Percentiles rank a stretch among this genome's conserved stretches.
Conservation (phyloP, 148 eudicot species). For the Camellia sinensis region DNA sequence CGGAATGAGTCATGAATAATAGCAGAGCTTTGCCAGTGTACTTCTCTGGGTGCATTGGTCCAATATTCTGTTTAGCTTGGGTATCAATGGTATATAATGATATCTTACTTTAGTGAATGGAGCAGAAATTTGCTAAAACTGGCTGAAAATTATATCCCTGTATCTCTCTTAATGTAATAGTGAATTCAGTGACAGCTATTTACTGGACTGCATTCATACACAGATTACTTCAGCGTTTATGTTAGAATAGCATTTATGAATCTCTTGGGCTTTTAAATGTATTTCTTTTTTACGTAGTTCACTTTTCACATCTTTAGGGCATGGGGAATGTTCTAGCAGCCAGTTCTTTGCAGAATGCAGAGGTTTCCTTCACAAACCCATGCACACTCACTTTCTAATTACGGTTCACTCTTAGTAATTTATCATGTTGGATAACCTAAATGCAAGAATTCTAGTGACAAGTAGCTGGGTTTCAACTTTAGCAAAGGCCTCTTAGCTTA, state of each 20-base stretch:
- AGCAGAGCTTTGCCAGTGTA: slow-evolving; percentile 1
- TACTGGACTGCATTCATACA: background rate
- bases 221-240: background rate
- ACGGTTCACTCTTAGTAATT: background rate
- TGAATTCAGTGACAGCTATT: background rate
- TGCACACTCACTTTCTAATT: background rate
- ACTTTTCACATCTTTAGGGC: background rate
- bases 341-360: background rate
- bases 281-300: background rate
- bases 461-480: background rate
- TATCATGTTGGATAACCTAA: background rate
- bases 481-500: background rate
- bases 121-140: background rate
- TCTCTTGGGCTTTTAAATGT: background rate
- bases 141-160: background rate
- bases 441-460: background rate
- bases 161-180: background rate
- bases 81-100: background rate
- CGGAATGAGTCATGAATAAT: background rate
- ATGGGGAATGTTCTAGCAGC: background rate
- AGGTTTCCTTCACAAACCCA: background rate
- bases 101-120: slow-evolving; percentile 3
- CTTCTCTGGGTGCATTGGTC: background rate
- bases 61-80: background rate
- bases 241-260: background rate